These are phyloP conservation scores for Corylus heterophylla DNA, from an alignment of 306 rosid species.

Conservation along the genomic window DNA sequence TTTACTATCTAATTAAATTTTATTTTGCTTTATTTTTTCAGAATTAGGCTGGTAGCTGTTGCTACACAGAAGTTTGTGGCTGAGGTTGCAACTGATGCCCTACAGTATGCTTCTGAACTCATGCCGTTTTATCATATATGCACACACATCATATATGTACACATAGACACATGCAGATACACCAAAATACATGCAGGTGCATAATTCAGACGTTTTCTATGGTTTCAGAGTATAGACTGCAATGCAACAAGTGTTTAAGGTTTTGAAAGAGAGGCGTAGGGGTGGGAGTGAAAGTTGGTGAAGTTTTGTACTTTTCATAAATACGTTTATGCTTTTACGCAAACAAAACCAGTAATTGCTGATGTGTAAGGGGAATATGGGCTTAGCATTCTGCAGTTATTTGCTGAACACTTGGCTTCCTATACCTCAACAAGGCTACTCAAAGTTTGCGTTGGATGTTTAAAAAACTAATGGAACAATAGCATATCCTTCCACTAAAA, in stretches of 20 bases:
- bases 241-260: slow-evolving; percentile 7
- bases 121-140: background rate
- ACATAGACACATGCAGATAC: background rate
- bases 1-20: slow-evolving; percentile 6
- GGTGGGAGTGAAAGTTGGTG: slow-evolving; percentile 7
- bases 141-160: background rate
- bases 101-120: slow-evolving; percentile 46
- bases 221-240: background rate
- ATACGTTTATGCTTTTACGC: background rate
- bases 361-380: background rate
- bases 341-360: background rate
- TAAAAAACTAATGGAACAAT: background rate
- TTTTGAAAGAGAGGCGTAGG: background rate
- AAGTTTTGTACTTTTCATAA: background rate
- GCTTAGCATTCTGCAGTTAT: background rate
- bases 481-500: background rate
- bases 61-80: slow-evolving; percentile 90
- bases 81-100: slow-evolving; percentile 79
- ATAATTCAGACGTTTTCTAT: background rate
- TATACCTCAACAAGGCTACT: background rate
- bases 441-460: background rate
- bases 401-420: background rate
- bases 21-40: slow-evolving; percentile 27
- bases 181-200: background rate
- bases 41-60: slow-evolving; percentile 80